These are phyloP conservation scores for Pseudogymnoascus sp. DNA, from an alignment of 2,329 filamentous ascomycete species.

Conservation along the genomic window DNA sequence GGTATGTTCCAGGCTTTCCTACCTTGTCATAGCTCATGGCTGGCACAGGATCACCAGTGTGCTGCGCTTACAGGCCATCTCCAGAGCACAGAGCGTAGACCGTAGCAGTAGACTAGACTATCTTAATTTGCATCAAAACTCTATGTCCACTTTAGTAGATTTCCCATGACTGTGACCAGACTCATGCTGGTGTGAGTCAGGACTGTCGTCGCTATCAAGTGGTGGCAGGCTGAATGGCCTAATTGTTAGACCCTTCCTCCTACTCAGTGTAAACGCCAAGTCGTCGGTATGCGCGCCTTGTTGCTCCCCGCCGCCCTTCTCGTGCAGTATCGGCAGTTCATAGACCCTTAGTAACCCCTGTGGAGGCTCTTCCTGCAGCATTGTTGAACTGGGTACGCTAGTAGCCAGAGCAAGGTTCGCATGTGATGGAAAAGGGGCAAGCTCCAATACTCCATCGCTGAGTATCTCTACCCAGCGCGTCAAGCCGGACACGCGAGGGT, in stretches of 20 bases:
- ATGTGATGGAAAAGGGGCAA: constrained; percentile 61
- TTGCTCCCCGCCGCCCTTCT: constrained; percentile 69
- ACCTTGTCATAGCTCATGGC: not conserved
- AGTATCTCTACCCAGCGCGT: constrained; percentile 80
- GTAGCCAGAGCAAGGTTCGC: constrained; percentile 31
- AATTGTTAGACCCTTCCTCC: constrained; percentile 70
- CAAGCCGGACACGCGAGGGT: constrained; percentile 65
- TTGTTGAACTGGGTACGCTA: constrained; percentile 41
- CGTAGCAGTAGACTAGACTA: not conserved
- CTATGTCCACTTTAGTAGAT: constrained; percentile 26
- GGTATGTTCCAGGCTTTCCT: not conserved
- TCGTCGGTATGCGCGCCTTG: constrained; percentile 67
- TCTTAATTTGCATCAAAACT: constrained; percentile 20
- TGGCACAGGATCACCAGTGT: not conserved
- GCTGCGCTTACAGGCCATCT: not conserved
- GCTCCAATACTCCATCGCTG: constrained; percentile 76
- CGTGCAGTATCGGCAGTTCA: constrained; percentile 73
- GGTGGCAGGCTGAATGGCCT: constrained; percentile 86
- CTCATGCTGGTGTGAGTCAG: constrained; percentile 24
- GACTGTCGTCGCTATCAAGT: constrained; percentile 57
- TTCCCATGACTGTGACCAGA: constrained; percentile 13
- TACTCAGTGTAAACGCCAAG: constrained; percentile 81
- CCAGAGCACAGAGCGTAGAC: not conserved
- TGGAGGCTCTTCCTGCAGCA: constrained; percentile 57
- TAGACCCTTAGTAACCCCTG: constrained; percentile 83